phyloP scores from a whole-genome alignment of 2,329 filamentous ascomycete genomes.

The Drechslera avenae region DNA sequence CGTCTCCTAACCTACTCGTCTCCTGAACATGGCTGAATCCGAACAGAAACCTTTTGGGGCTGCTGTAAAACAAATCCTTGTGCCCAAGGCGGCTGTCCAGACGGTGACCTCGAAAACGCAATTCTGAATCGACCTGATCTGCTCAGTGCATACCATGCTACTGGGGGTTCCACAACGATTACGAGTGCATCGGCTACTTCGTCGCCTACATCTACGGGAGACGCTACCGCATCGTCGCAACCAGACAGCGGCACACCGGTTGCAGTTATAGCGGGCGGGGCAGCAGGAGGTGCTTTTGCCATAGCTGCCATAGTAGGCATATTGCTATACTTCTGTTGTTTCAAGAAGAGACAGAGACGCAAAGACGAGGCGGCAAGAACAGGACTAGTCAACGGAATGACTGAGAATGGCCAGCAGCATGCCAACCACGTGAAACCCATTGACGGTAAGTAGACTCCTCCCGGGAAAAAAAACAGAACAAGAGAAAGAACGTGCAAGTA shows the following conservation, averaged over 20 bases:
- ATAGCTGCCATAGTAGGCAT: slow-evolving; percentile 21
- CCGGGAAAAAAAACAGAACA: too few species aligned
- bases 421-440: background rate
- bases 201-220: slow-evolving; percentile 3
- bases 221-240: background rate
- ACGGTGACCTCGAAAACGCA: slow-evolving; percentile 30
- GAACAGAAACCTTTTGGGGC: slow-evolving; percentile 40
- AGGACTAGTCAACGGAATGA: background rate
- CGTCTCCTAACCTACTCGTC: background rate
- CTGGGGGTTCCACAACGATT: slow-evolving; percentile 9
- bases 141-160: slow-evolving; percentile 22
- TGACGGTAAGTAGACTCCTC: slow-evolving; percentile 9
- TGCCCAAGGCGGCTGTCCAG: slow-evolving; percentile 32
- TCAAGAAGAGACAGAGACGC: slow-evolving; percentile 13
- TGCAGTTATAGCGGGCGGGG: slow-evolving; percentile 33
- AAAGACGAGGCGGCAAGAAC: background rate
- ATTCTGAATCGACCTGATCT: slow-evolving; percentile 20
- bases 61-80: slow-evolving; percentile 49
- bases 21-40: background rate
- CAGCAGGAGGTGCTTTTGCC: slow-evolving; percentile 25
- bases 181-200: slow-evolving; percentile 7
- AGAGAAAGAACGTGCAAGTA: too few species aligned
- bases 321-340: slow-evolving; percentile 24
- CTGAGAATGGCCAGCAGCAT: background rate
- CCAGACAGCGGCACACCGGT: slow-evolving; percentile 10